These are phyloP conservation scores for Helotiales sp. DNA, from an alignment of 2,329 filamentous ascomycete genomes.

Conservation along the genomic window DNA sequence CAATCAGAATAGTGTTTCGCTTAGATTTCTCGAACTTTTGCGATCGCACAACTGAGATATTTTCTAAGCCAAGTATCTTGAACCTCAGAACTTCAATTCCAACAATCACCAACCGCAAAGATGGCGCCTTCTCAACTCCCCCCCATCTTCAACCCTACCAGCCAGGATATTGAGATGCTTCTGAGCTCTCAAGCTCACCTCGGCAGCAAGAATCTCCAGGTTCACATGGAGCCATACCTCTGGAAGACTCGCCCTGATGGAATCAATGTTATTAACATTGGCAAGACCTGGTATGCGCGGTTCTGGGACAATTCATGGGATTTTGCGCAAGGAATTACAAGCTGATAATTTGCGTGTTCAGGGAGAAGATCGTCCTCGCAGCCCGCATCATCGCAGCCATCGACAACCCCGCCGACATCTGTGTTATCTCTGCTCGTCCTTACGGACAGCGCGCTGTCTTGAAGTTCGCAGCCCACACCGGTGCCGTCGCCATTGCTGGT, in stretches of 20 bases:
- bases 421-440: conserved; percentile 98
- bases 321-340: conserved; percentile 1
- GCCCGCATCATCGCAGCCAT: conserved; percentile 98
- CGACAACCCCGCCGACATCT: conserved; percentile 99
- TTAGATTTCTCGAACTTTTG: conserved; percentile 14
- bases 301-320: neutral
- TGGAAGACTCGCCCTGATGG: conserved; percentile 99
- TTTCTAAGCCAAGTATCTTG: conserved; percentile 8
- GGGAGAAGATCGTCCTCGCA: conserved; percentile 99
- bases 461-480: conserved; percentile 99
- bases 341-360: conserved; percentile 48
- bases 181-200: conserved; percentile 96
- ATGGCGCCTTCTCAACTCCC: conserved; percentile 97
- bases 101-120: conserved; percentile 59
- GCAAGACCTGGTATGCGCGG: conserved; percentile 91
- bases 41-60: neutral
- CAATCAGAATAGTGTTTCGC: neutral
- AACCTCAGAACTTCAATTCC: conserved; percentile 20
- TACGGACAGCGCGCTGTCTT: conserved; percentile 99
- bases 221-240: conserved; percentile 82
- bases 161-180: conserved; percentile 99
- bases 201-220: conserved; percentile 98
- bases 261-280: conserved; percentile 99
- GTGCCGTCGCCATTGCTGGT: conserved; percentile 96
- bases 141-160: conserved; percentile 91